These are phyloP conservation scores for Populus trichocarpa DNA, from an alignment of 441 rosid species.

Conservation along the genomic window DNA sequence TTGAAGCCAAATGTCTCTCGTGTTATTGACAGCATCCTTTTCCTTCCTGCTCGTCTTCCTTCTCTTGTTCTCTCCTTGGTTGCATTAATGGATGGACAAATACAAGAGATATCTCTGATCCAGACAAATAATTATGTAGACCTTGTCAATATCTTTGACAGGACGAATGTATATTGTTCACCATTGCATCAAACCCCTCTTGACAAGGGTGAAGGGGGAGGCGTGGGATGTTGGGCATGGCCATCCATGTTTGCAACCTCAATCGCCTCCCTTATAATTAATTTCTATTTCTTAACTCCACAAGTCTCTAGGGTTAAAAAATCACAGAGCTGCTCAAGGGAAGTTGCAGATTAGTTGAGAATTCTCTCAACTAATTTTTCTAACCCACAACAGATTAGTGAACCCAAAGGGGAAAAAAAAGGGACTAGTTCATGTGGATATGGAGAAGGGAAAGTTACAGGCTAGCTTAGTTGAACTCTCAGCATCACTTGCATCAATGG, in stretches of 20 bases:
- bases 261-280: neutral
- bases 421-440: no score
- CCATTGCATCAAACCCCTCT: neutral
- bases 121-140: slow-evolving; percentile 4
- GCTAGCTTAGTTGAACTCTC: neutral
- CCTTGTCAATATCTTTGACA: neutral
- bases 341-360: neutral
- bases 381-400: no score
- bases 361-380: no score
- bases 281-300: neutral
- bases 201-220: neutral
- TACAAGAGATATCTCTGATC: slow-evolving; percentile 11
- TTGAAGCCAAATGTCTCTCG: slow-evolving; percentile 25
- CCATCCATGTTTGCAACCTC: neutral
- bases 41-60: slow-evolving; percentile 21
- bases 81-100: slow-evolving; percentile 22
- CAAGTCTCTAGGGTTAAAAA: neutral
- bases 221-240: neutral
- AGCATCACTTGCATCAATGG: neutral
- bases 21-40: slow-evolving; percentile 17
- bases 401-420: no score
- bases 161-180: neutral
- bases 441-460: neutral
- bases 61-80: slow-evolving; percentile 22
- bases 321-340: neutral